phyloP scores from a whole-genome alignment of 441 rosid genomes.

The Adansonia gregorii region DNA sequence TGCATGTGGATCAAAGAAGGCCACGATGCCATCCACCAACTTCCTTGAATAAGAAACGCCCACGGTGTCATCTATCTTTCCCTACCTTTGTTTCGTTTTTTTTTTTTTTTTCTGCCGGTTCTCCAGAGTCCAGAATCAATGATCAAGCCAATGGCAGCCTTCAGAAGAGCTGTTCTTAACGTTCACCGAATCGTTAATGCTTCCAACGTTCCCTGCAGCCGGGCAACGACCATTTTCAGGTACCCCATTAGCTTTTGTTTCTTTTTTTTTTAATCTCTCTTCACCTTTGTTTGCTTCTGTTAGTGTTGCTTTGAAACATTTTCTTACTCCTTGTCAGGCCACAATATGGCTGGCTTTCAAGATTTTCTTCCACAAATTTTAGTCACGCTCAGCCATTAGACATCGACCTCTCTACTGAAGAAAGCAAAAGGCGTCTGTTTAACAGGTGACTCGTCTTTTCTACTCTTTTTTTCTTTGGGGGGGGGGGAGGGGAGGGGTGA shows the following conservation, averaged over 20 bases:
- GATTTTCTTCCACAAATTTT: conserved; percentile 43
- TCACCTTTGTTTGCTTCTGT: background rate
- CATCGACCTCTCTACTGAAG: conserved; percentile 68
- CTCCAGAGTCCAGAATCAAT: background rate
- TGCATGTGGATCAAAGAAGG: too few relatives aligned
- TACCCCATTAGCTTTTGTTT: background rate
- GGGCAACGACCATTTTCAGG: conserved; percentile 38
- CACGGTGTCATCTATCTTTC: too few relatives aligned
- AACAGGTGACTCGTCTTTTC: conserved; percentile 54
- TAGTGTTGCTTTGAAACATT: background rate
- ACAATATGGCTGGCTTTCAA: conserved; percentile 41
- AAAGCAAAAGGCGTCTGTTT: conserved; percentile 63
- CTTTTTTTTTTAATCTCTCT: background rate
- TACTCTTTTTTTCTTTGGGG: background rate
- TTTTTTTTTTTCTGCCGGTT: background rate
- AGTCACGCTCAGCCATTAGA: conserved; percentile 32
- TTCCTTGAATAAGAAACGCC: too few relatives aligned
- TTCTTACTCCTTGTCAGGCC: conserved; percentile 37
- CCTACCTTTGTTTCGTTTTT: too few relatives aligned
- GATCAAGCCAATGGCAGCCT: conserved; percentile 33
- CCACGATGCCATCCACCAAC: too few relatives aligned
- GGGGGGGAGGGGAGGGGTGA: too few relatives aligned
- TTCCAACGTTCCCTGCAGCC: conserved; percentile 31
- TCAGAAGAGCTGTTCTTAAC: conserved; percentile 51
- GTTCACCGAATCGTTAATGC: conserved; percentile 46